phyloP scores from a whole-genome alignment of 2,329 filamentous ascomycete species.

The Scedosporium boydii region DNA sequence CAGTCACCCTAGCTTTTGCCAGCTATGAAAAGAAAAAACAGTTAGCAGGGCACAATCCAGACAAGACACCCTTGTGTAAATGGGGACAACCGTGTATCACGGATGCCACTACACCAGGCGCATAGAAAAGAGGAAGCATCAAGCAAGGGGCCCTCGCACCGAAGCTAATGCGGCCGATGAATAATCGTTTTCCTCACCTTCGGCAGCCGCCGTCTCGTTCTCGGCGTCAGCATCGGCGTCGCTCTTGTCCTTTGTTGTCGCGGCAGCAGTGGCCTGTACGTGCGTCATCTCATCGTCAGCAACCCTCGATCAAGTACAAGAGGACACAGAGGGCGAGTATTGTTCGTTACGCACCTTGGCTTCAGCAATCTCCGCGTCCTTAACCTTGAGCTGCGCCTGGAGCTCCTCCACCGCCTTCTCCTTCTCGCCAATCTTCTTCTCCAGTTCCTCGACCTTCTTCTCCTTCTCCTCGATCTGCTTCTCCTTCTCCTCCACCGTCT shows the following conservation, averaged over 20 bases:
- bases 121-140: conserved; percentile 11
- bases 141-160: conserved; percentile 49
- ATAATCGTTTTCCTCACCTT: conserved; percentile 55
- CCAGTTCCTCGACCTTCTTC: conserved; percentile 36
- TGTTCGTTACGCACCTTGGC: conserved; percentile 36
- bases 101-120: background rate
- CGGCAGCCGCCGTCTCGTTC: conserved; percentile 23
- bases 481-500: conserved; percentile 38
- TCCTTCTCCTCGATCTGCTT: conserved; percentile 42
- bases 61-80: conserved; percentile 7
- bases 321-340: background rate
- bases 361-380: conserved; percentile 54
- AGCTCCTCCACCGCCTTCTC: conserved; percentile 38
- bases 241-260: conserved; percentile 24
- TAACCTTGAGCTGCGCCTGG: conserved; percentile 49
- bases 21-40: conserved; percentile 10
- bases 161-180: conserved; percentile 57
- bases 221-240: conserved; percentile 13
- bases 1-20: conserved; percentile 23
- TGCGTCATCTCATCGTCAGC: background rate
- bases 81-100: background rate
- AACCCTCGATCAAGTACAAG: background rate
- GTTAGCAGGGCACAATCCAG: conserved; percentile 12
- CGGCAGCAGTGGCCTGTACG: conserved; percentile 8
- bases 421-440: conserved; percentile 34